Evolutionary conservation across 1,284 basidiomycete genomes (phyloP).

Genomic region (Trichosporon ovoides): DNA sequence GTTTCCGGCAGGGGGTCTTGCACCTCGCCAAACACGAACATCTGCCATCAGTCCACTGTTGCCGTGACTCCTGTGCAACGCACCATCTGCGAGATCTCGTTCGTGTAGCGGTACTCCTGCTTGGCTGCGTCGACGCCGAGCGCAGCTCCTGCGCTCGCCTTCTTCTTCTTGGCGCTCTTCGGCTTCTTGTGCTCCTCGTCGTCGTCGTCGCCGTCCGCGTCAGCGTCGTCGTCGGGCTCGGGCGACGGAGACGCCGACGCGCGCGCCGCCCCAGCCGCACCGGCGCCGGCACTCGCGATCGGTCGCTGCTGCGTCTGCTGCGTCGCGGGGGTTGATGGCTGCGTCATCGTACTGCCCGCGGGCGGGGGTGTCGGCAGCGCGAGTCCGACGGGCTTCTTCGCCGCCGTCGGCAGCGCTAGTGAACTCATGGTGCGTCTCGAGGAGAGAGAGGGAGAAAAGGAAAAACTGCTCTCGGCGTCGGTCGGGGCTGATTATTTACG

Average conservation of each 20-base stretch:
- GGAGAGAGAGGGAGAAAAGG: neutral
- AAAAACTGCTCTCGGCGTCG: neutral
- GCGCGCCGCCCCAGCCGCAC: neutral
- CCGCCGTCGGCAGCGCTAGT: conserved; percentile 10
- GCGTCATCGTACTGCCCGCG: neutral
- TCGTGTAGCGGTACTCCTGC: conserved; percentile 65
- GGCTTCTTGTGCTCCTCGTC: conserved; percentile 28
- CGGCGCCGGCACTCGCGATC: neutral
- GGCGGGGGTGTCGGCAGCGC: conserved; percentile 17
- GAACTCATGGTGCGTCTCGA: conserved; percentile 6
- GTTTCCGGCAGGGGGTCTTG: conserved; percentile 83
- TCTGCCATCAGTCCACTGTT: conserved; percentile 52
- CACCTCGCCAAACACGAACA: conserved; percentile 95
- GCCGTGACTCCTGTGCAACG: conserved; percentile 15
- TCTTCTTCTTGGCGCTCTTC: conserved; percentile 27
- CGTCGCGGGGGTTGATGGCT: neutral
- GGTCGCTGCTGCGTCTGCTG: neutral
- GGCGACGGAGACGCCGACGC: conserved; percentile 22
- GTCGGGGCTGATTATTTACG: too few species aligned
- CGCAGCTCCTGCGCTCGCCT: conserved; percentile 12
- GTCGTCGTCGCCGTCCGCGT: conserved; percentile 36
- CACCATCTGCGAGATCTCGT: conserved; percentile 79
- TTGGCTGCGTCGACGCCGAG: conserved; percentile 17
- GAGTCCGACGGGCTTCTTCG: conserved; percentile 15
- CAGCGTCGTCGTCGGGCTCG: conserved; percentile 30